Conservation (phyloP, 2,329 filamentous ascomycete genomes). For the Teratosphaeria epicoccoides region DNA sequence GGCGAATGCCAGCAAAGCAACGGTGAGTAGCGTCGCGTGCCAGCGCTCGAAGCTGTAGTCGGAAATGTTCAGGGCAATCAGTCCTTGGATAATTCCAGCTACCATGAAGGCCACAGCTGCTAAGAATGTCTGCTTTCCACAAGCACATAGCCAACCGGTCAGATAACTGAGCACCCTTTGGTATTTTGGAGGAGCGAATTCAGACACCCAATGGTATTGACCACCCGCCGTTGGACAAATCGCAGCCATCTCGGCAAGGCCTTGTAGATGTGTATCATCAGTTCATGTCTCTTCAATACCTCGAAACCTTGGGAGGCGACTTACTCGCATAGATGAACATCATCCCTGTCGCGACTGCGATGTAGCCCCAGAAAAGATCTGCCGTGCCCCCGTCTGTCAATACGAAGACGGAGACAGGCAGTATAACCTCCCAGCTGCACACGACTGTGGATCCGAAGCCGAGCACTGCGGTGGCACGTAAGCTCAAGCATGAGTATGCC, state of each 20-base stretch:
- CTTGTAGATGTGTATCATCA: neutral
- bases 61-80: conserved; percentile 5
- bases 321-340: conserved; percentile 10
- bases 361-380: conserved; percentile 14
- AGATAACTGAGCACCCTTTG: neutral
- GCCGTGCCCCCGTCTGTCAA: conserved; percentile 15
- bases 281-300: neutral
- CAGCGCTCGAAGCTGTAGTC: conserved; percentile 11
- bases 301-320: neutral
- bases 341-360: conserved; percentile 9
- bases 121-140: conserved; percentile 1
- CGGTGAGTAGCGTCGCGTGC: conserved; percentile 35
- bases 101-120: conserved; percentile 28
- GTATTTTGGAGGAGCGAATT: neutral
- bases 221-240: conserved; percentile 3
- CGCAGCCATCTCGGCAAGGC: conserved; percentile 2
- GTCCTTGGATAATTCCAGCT: conserved; percentile 33
- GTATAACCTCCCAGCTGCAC: conserved; percentile 15
- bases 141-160: conserved; percentile 1
- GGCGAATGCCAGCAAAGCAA: conserved; percentile 13
- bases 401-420: conserved; percentile 10
- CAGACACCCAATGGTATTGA: conserved; percentile 2
- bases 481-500: neutral
- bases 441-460: conserved; percentile 23
- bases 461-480: conserved; percentile 11